Evolutionary conservation across 371 early-diverging fungal genomes (phyloP), one percentile per base, ranked within the genome.

Genomic region (Capillidium rhysosporum): DNA sequence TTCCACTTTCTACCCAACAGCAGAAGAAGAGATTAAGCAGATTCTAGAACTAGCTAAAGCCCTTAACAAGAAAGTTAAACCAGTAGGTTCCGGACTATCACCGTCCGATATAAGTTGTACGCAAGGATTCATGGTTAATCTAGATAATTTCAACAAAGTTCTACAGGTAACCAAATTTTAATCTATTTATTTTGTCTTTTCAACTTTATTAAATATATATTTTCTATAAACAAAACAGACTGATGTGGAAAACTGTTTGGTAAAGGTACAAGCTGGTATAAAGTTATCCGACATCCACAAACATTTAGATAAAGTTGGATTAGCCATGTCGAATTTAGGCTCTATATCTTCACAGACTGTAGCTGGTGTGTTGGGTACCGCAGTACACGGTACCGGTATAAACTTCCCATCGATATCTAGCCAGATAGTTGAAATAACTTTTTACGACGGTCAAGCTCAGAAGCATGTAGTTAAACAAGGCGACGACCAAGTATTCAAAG

Each of bases 331-430:
- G 56, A 78, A 74, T 59, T 63, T 89, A 21, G 87, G 86, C 0
- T 82, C 85, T n/a, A 84, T 89, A 51, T 83, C 86, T 0, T 84
- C 86, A 45, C 87, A 86, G 60, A 72, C 78, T 24, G 58, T 86
- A 3, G 84, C 79, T 16, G 87, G 89, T 10, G 71, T 79, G 0
- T 82, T 86, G 49, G 69, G 81, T 1, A 85, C 89, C 0, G 84
- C 82, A 12, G 80, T 83, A 1, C 89, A 86, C 64, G 86, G 89
- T 18, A 81, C 86, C 1, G 89, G 89, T 5, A 70, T 79, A 28
- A 64, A 72, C 30, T 83, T 66, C 56, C 76, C 79, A 1, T 75
- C 75, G 46, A 56, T 85, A 18, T 78, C 86, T 44, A 71, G 80
- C 0, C 68, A 70, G 59, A 79, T 88, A 65, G 61, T 55, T 14